Evolutionary conservation across 306 rosid genomes (phyloP), one percentile per base, ranked within the genome.

Genomic region (Trifolium repens): DNA sequence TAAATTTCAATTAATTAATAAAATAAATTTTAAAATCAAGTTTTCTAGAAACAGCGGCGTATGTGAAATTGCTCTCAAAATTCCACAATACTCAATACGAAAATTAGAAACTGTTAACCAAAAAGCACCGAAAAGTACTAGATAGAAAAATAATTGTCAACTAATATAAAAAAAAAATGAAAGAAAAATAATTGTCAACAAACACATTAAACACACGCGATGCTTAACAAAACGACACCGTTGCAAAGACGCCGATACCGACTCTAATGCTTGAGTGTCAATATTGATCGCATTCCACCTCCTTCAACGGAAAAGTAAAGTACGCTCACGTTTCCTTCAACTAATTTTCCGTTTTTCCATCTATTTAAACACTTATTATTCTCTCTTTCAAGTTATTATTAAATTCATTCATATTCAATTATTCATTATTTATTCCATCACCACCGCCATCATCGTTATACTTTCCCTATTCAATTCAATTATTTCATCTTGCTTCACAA

Each of bases 271-370:
- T 5, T 8, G 0, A 61, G 62, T 50, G 81, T 81, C 77, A 70
- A 64, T 58, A 67, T 70, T 70, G 35, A 64, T 66, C 44, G 26
- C 64, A 17, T 44, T 71, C 74, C 78, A 81, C 85, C 75, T 81
- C 59, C 71, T 71, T 81, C 81, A 55, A 76, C 78, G 74, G 74
- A 71, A 81, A 76, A 81, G 81, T 63, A 81, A 81, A 76, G 78
- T 15, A 4, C 71, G 49, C 35, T 76, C 72, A 78, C 82, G 82
- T 52, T 65, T 72, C 75, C 2, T 49, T 81, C 74, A 71, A 71
- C 71, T 1, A 57, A 5, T 53, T 30, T 44, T 81, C 16, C 16
- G 35, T 32, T 32, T 32, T 32, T 32, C 4, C 35, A 40, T 53
- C 22, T 55, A 34, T 42, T 11, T 2, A 27, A 26, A 32, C n/a